These are phyloP conservation scores for Leccinum subtestaceum DNA, from an alignment of 768 basidiomycete species.

Conservation along the genomic window DNA sequence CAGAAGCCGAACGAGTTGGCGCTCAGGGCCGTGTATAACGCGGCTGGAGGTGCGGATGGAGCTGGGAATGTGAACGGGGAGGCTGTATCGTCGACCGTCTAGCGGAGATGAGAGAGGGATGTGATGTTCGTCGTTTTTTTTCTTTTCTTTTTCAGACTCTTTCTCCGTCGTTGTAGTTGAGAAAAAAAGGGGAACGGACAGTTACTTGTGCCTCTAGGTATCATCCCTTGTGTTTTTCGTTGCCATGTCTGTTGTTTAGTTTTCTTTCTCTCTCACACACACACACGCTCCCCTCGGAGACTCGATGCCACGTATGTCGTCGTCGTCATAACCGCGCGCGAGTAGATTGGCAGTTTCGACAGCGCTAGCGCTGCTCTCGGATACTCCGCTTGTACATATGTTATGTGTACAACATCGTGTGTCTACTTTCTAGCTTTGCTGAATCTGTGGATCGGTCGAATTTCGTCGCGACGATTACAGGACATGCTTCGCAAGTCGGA, in stretches of 20 bases:
- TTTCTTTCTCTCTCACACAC: not conserved
- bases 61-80: constrained; percentile 4
- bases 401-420: too few relatives aligned
- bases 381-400: not conserved
- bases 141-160: not conserved
- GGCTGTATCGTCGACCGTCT: constrained; percentile 7
- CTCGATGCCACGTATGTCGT: not conserved
- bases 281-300: not conserved
- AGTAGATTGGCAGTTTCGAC: too few relatives aligned
- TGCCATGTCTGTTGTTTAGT: not conserved
- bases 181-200: too few relatives aligned
- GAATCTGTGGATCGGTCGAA: too few relatives aligned
- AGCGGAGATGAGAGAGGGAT: not conserved
- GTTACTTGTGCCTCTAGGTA: not conserved
- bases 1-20: constrained; percentile 82
- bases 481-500: too few relatives aligned
- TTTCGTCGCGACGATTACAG: too few relatives aligned
- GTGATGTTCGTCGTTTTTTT: not conserved
- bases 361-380: not conserved
- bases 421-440: too few relatives aligned
- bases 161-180: not conserved
- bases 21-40: constrained; percentile 83
- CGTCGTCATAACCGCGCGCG: not conserved
- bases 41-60: constrained; percentile 10
- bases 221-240: not conserved